A percentile compares a stretch with the other conserved stretches of the same genome.
Conservation (phyloP, 352 stramenopile genomes). For the Phytophthora litchii region DNA sequence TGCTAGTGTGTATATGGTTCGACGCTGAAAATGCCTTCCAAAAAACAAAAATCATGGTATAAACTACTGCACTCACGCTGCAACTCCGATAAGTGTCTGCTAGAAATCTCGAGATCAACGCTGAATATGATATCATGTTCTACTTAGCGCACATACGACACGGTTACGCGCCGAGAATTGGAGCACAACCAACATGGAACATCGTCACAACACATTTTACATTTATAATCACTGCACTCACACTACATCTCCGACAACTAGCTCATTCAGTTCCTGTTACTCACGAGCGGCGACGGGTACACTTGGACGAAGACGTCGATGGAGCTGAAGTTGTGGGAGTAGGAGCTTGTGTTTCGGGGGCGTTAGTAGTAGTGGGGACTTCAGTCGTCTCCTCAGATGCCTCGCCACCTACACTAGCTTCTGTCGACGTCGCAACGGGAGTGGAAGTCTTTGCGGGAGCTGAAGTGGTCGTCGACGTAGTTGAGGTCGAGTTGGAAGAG, state of each 20-base stretch:
- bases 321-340: conserved; percentile 1
- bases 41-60: no score
- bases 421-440: not conserved
- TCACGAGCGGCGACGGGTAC: conserved; percentile 3
- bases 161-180: no score
- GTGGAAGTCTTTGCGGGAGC: not conserved
- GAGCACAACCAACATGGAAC: no score
- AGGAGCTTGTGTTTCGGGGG: not conserved
- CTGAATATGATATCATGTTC: no score
- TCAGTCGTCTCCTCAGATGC: not conserved
- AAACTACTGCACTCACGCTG: no score
- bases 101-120: no score
- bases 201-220: not conserved
- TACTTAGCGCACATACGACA: no score
- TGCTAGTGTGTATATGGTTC: no score
- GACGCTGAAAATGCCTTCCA: no score
- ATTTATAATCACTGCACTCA: not conserved
- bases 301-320: conserved; percentile 10
- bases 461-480: not conserved
- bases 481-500: conserved; percentile 16
- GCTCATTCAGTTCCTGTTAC: not conserved
- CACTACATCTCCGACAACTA: not conserved
- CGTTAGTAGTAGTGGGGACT: not conserved
- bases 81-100: no score
- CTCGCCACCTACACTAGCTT: not conserved